Percentiles rank a stretch among this genome's conserved stretches.
Evolutionary conservation across 306 rosid species (phyloP).

Genomic region (Myrica gale): DNA sequence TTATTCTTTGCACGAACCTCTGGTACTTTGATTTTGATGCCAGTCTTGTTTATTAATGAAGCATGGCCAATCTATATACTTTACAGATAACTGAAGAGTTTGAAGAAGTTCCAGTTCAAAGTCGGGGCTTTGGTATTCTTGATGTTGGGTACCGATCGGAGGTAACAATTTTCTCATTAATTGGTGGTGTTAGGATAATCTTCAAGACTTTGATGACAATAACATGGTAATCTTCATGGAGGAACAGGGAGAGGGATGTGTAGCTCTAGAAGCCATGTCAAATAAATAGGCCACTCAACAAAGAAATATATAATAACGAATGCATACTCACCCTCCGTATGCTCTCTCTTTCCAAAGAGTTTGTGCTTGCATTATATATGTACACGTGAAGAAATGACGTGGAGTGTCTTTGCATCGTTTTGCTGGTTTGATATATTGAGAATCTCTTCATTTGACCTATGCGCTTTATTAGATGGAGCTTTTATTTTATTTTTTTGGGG

Average conservation of each 20-base stretch:
- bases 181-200: not conserved
- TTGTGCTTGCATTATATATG: not conserved
- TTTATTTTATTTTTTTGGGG: not conserved
- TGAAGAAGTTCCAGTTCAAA: constrained; percentile 93
- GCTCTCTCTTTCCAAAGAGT: not conserved
- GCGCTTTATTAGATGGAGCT: no score
- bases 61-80: constrained; percentile 20
- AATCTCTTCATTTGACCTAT: not conserved
- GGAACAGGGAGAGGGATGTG: not conserved
- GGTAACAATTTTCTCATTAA: constrained; percentile 39
- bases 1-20: not conserved
- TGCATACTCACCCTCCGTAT: not conserved
- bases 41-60: constrained; percentile 27
- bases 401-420: not conserved
- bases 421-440: not conserved
- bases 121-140: constrained; percentile 95
- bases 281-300: not conserved
- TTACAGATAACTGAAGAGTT: constrained; percentile 85
- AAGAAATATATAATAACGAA: not conserved
- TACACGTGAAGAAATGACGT: not conserved
- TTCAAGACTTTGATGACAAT: not conserved
- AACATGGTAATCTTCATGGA: not conserved
- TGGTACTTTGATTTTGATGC: not conserved
- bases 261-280: not conserved
- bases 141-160: constrained; percentile 91